Base-by-base conservation (phyloP, 106 monocot species). In the Apostasia ramifera region DNA sequence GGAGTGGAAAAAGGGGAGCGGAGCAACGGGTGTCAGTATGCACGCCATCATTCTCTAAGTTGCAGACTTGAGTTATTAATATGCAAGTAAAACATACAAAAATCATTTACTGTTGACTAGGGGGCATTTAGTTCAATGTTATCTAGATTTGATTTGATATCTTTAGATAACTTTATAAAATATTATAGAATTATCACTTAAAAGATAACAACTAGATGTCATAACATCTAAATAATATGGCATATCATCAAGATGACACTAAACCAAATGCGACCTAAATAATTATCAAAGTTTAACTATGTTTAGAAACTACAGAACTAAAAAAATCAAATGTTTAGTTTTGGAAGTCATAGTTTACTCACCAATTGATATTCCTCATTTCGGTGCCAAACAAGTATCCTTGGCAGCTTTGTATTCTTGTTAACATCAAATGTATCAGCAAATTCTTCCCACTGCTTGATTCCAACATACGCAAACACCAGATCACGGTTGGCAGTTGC, bases 401-500 rank as follows among this genome's bases (percentile, higher is more conserved):
- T 92, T 56, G 97, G 97, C 58, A 92, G 76, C 59, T 76, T 69
- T 44, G 80, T 76, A 5, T 78, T 81, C 61, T 86, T 84, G 40
- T 71, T 77, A 63, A 87, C 70, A 61, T 73, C 87, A 81, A 97
- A 97, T 59, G 84, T 85, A 71, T 87, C 86, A 9, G 74, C 87
- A 78, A 97, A 97, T 26, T 97, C 92, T 73, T 76, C 84, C 89
- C 89, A 97, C 73, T 97, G 97, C 63, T 97, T 85, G 50, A 90
- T 40, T 64, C 97, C 97, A 67, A 87, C 86, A 81, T 89, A 92
- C 39, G 77, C 86, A 81, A 97, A 97, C 44, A 97, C 80, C 47
- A 97, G 63, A 74, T 92, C 97, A 66, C 89, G 86, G 71, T 97
- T 92, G 61, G 97, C 97, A 62, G 81, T 81, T 52, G 97, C 97